Evolutionary conservation across 495 filamentous ascomycete genomes (phyloP).

Genomic region (Penicillium bialowiezense): DNA sequence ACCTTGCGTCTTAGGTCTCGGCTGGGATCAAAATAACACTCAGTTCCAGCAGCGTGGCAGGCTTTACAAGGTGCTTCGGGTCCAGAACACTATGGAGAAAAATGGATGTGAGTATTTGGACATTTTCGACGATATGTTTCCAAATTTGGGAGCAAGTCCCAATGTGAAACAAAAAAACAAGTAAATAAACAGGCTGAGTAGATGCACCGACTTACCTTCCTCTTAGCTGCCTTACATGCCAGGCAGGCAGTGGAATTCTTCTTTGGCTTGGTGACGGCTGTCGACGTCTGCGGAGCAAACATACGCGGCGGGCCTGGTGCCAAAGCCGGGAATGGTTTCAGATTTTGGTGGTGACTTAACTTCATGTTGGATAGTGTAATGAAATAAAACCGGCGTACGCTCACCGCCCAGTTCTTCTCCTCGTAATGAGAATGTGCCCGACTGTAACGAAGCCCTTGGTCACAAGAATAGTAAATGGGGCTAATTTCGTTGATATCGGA

Average conservation of each 20-base stretch:
- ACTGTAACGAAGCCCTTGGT: no score
- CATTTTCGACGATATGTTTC: neutral
- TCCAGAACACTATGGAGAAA: constrained; percentile 35
- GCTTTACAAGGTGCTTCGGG: constrained; percentile 37
- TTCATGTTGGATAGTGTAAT: neutral
- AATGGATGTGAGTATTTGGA: neutral
- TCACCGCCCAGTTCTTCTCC: no score
- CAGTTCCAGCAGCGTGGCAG: constrained; percentile 26
- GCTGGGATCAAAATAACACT: constrained; percentile 41
- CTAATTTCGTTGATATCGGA: no score
- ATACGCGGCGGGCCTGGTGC: constrained; percentile 31
- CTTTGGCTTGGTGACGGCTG: constrained; percentile 25
- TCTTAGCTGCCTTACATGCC: constrained; percentile 41
- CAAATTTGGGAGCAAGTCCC: neutral
- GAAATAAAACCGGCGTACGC: no score
- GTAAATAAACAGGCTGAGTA: neutral
- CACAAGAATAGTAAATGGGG: no score
- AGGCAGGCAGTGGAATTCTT: constrained; percentile 44
- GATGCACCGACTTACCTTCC: constrained; percentile 31
- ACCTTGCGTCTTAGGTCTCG: constrained; percentile 42
- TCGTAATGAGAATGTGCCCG: no score
- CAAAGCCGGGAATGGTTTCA: constrained; percentile 28
- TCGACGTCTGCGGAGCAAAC: constrained; percentile 16
- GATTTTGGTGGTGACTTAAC: constrained; percentile 24
- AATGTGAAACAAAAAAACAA: neutral